Evolutionary conservation across 495 filamentous ascomycete genomes (phyloP), one percentile per base, ranked within the genome.

Genomic region (Filosporella fistucella): DNA sequence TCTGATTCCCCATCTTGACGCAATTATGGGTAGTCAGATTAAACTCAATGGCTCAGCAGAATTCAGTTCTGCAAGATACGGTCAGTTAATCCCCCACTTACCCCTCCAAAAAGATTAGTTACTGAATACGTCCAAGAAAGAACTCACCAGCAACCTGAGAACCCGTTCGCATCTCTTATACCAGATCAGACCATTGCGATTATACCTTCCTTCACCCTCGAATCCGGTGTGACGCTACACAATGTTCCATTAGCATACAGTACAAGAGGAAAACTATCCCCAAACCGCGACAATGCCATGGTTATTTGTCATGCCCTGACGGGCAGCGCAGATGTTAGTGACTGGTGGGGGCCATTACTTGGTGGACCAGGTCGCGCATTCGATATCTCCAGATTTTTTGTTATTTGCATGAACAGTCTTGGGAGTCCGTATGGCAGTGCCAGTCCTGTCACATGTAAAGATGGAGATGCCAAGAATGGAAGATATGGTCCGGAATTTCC

Each of bases 341-440:
- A 98, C 69, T 98, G 93, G 93, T 98, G 93, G 93, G 93, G 93
- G 6, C 93, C 93, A 14, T 75, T 98, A 17, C 79, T 97, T 8
- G 90, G 90, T 22, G 88, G 90, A 8, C 78, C 85, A 41, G 91
- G 91, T 25, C 85, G 87, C 56, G 91, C 91, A 1, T 97, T 98
- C 59, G 93, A 98, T 65, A 80, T 82, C 11, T 87, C 88, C 11
- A 80, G 88, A 26, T 97, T 97, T 74, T 98, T 91, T 66, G 75
- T 98, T 46, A 76, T 96, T 35, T 98, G 93, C 67, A 78, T 96
- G 66, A 98, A 98, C 71, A 95, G 90, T 67, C 64, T 97, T 56
- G 93, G 93, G 18, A 96, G 91, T 63, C 93, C 93, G 0, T 98
- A 98, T 62, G 93, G 93, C 32, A 97, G 85, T 52, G 93, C 89